Conservation (phyloP, 1,139 yeast genomes). For the Blastobotrys aristatus region DNA sequence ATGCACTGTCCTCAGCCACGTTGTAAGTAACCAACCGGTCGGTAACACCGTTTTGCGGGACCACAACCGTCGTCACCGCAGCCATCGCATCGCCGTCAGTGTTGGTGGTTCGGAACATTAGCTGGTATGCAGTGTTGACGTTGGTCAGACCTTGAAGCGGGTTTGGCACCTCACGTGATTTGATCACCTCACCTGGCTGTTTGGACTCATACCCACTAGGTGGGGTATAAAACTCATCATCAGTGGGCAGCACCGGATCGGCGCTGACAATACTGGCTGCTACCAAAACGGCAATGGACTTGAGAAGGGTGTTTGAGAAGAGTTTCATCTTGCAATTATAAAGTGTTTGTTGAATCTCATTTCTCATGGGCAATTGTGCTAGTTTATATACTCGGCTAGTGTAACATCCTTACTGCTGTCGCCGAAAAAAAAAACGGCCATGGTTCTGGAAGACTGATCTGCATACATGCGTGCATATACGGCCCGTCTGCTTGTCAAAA, state of each 20-base stretch:
- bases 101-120: constrained; percentile 26
- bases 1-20: constrained; percentile 28
- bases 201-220: constrained; percentile 20
- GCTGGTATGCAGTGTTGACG: constrained; percentile 19
- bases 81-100: constrained; percentile 26
- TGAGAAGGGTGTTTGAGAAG: not conserved
- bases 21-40: constrained; percentile 26
- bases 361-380: no score
- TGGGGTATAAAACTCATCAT: constrained; percentile 24
- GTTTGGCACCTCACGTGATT: constrained; percentile 15
- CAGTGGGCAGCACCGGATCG: constrained; percentile 13
- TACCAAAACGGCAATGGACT: not conserved
- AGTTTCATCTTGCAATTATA: not conserved
- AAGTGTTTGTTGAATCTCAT: no score
- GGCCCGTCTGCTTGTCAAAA: no score
- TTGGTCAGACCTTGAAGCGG: constrained; percentile 6
- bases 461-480: no score
- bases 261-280: not conserved
- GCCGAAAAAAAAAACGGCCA: no score
- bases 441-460: no score
- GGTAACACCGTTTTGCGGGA: constrained; percentile 20
- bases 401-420: no score
- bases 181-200: constrained; percentile 20
- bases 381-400: no score
- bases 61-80: constrained; percentile 29